Percentiles rank a stretch among this genome's conserved stretches.
phyloP scores from a whole-genome alignment of 2,329 filamentous ascomycete species.

The Penicillium freii region DNA sequence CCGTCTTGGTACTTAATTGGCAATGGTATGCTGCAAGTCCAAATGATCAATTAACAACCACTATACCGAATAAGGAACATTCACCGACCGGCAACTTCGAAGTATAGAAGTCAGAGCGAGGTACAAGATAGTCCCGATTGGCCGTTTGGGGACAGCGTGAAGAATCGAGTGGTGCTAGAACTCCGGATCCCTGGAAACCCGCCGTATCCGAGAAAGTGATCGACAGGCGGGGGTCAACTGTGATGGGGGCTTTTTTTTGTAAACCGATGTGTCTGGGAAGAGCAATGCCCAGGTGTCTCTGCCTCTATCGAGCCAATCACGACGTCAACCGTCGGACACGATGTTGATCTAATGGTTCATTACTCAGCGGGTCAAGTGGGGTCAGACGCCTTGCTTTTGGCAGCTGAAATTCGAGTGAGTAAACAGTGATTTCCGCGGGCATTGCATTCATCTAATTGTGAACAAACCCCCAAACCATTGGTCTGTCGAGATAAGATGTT shows the following conservation, averaged over 20 bases:
- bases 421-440: background rate
- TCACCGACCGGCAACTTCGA: constrained; percentile 14
- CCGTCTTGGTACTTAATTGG: constrained; percentile 1
- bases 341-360: constrained; percentile 8
- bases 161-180: constrained; percentile 16
- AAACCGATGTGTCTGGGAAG: background rate
- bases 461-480: no score
- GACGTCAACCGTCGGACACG: constrained; percentile 8
- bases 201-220: constrained; percentile 11
- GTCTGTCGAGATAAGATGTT: background rate
- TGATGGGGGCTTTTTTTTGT: background rate
- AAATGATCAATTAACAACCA: background rate
- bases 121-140: constrained; percentile 9
- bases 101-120: background rate
- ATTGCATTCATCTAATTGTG: no score
- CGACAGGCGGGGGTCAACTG: constrained; percentile 5
- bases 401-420: background rate
- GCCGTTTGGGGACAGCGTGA: constrained; percentile 11
- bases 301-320: constrained; percentile 19
- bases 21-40: background rate
- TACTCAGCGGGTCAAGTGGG: constrained; percentile 1
- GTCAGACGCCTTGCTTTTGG: background rate
- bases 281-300: background rate
- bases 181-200: background rate
- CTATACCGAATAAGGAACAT: constrained; percentile 17